These are phyloP conservation scores for Phytophthora meadii DNA, from an alignment of 352 stramenopile species.

Conservation along the genomic window DNA sequence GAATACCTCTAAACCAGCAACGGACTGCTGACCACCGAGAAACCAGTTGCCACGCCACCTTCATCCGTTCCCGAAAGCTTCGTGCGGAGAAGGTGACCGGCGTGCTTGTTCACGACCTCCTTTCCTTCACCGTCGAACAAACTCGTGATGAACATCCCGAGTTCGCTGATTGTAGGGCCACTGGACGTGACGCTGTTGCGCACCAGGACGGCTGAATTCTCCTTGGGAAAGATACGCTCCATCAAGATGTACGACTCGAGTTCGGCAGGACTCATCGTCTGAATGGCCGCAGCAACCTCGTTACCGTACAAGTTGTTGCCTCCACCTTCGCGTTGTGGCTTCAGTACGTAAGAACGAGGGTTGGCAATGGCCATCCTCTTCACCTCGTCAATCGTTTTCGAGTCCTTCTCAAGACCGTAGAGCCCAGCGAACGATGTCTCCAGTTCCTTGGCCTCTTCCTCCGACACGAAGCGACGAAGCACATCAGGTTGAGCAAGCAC, in stretches of 20 bases:
- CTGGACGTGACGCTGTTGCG: conserved; percentile 72
- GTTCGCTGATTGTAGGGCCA: conserved; percentile 93
- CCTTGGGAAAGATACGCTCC: conserved; percentile 95
- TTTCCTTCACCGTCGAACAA: conserved; percentile 74
- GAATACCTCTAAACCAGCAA: conserved; percentile 72
- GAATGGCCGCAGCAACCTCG: conserved; percentile 89
- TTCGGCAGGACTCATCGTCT: conserved; percentile 72
- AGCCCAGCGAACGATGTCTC: conserved; percentile 95
- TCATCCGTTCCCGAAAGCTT: conserved; percentile 97
- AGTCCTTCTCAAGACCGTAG: conserved; percentile 93
- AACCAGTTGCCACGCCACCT: conserved; percentile 95
- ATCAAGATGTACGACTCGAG: conserved; percentile 96
- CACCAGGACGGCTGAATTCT: conserved; percentile 81
- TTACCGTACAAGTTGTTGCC: conserved; percentile 98
- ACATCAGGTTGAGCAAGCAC: conserved; percentile 86
- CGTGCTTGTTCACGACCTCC: conserved; percentile 94
- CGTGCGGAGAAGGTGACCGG: conserved; percentile 95
- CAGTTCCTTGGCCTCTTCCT: conserved; percentile 72
- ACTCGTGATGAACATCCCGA: conserved; percentile 95
- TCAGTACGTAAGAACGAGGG: conserved; percentile 93
- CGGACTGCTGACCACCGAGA: conserved; percentile 93
- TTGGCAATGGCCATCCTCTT: conserved; percentile 79
- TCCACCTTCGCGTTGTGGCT: conserved; percentile 98
- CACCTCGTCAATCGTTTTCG: conserved; percentile 62
- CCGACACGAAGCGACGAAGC: conserved; percentile 91